Percentiles rank a stretch among this genome's conserved stretches.
Conservation (phyloP, 2,329 filamentous ascomycete genomes). For the Diplodia corticola region DNA sequence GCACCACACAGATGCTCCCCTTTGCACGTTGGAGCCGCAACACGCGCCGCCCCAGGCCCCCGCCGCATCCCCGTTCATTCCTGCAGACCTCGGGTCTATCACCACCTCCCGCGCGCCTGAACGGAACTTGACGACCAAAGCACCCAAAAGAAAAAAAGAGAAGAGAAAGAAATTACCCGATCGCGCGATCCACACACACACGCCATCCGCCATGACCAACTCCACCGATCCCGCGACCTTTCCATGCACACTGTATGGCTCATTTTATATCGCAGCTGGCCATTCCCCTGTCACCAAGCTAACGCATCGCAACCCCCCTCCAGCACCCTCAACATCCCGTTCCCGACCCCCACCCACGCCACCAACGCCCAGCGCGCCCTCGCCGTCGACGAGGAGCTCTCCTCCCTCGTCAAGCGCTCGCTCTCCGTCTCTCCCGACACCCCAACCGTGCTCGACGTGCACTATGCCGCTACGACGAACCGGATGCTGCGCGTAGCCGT, state of each 20-base stretch:
- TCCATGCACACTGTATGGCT: conserved; percentile 42
- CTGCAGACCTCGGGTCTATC: conserved; percentile 1
- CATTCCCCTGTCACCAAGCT: neutral
- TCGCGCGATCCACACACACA: neutral
- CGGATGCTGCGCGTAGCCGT: conserved; percentile 95
- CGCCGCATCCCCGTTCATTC: neutral
- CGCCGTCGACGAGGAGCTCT: conserved; percentile 85
- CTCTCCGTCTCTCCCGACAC: conserved; percentile 56
- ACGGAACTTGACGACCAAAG: neutral
- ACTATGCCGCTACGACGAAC: conserved; percentile 87
- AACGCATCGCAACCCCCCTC: neutral
- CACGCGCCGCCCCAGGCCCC: neutral
- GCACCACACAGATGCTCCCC: neutral
- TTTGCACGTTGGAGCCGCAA: conserved; percentile 4
- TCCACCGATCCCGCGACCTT: conserved; percentile 28
- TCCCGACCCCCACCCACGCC: conserved; percentile 78
- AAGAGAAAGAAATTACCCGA: neutral
- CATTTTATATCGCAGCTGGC: neutral
- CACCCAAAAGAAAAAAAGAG: no score
- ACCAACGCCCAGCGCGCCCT: conserved; percentile 72
- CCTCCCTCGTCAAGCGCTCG: conserved; percentile 72
- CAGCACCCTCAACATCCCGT: conserved; percentile 74
- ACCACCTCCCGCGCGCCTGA: neutral
- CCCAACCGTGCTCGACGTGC: conserved; percentile 58
- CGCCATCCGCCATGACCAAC: conserved; percentile 13